Percentiles rank a stretch among this genome's conserved stretches.
Evolutionary conservation across 352 stramenopile species (phyloP).

Genomic region (Pelagophyceae sp.): DNA sequence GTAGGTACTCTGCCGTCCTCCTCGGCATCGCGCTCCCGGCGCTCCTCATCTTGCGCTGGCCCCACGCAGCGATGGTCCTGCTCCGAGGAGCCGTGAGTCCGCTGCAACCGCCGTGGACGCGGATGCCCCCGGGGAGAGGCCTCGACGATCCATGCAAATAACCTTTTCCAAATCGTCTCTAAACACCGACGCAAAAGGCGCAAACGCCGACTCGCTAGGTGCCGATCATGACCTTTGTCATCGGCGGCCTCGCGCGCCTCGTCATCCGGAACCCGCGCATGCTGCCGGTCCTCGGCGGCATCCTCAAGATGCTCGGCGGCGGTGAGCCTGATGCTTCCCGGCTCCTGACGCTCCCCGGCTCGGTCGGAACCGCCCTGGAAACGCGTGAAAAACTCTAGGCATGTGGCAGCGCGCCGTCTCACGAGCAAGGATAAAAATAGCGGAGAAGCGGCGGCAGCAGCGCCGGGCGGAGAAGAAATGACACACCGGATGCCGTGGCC

Average conservation of each 20-base stretch:
- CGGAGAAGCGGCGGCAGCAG: not conserved
- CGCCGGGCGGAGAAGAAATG: no score
- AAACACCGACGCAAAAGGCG: not conserved
- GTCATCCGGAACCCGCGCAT: not conserved
- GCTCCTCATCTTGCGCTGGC: conserved; percentile 7
- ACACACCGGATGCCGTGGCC: no score
- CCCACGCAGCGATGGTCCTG: not conserved
- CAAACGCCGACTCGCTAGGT: not conserved
- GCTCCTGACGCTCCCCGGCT: no score
- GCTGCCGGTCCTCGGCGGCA: not conserved
- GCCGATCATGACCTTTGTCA: not conserved
- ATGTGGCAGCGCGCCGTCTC: not conserved
- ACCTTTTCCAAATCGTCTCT: no score
- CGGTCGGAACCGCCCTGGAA: no score
- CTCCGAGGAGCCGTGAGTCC: not conserved
- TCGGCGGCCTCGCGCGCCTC: not conserved
- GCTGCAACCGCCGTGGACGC: no score
- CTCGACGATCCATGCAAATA: no score
- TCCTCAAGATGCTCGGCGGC: not conserved
- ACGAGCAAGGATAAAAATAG: not conserved
- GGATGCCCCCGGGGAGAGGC: no score
- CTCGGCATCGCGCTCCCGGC: not conserved
- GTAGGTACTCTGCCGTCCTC: not conserved
- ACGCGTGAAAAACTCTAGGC: no score
- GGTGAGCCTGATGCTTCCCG: no score